Evolutionary conservation across 306 rosid species (phyloP).

Genomic region (Vigna reflexopilosa): DNA sequence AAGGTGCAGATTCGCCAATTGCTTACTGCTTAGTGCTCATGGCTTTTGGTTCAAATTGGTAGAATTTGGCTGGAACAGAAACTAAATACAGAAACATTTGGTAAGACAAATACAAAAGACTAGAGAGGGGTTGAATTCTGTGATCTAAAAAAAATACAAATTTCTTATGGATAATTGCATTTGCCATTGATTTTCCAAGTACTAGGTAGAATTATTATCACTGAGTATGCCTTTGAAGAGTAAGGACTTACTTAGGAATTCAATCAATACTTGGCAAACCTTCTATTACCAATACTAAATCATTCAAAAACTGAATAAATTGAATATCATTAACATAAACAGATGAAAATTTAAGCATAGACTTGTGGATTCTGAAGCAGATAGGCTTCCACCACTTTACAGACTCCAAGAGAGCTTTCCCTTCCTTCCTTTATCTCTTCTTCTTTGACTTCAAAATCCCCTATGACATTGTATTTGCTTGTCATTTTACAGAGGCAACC

Average conservation of each 20-base stretch:
- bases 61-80: too few relatives aligned
- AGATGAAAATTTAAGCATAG: constrained; percentile 51
- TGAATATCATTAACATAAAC: constrained; percentile 3
- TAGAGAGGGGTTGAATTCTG: too few relatives aligned
- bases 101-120: too few relatives aligned
- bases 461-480: constrained; percentile 63
- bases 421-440: constrained; percentile 73
- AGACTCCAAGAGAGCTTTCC: constrained; percentile 69
- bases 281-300: constrained; percentile 2
- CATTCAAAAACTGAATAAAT: constrained; percentile 40
- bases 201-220: not conserved
- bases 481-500: constrained; percentile 67
- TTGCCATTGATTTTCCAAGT: too few relatives aligned
- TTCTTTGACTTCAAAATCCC: constrained; percentile 57
- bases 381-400: constrained; percentile 70
- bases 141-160: too few relatives aligned
- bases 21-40: too few relatives aligned
- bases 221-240: constrained; percentile 14
- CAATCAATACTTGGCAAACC: constrained; percentile 18
- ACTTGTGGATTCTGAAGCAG: constrained; percentile 69
- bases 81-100: too few relatives aligned
- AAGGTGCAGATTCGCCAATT: too few relatives aligned
- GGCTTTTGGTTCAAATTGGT: too few relatives aligned
- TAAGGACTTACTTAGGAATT: constrained; percentile 34
- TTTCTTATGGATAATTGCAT: too few relatives aligned